These are phyloP conservation scores for Oxyria digyna DNA, from an alignment of 148 eudicot genomes.

Conservation along the genomic window DNA sequence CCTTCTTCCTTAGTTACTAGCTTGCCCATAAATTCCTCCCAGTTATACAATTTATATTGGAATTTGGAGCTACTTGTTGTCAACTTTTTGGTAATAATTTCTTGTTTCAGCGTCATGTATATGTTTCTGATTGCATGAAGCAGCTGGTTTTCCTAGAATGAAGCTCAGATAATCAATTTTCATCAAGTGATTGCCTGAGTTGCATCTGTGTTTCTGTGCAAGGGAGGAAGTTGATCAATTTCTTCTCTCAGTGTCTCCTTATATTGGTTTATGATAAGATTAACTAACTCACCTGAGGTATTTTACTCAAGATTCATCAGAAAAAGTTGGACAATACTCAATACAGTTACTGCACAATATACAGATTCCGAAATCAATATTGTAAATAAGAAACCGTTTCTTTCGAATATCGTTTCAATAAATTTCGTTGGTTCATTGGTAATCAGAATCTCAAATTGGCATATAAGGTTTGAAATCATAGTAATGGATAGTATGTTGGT, in stretches of 20 bases:
- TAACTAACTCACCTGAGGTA: background rate
- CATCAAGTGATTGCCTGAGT: too few relatives aligned
- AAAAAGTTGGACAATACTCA: too few relatives aligned
- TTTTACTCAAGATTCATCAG: too few relatives aligned
- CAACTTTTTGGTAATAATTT: background rate
- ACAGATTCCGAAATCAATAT: too few relatives aligned
- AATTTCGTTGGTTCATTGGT: background rate
- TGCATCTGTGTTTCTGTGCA: background rate
- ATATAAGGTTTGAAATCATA: background rate
- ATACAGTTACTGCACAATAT: too few relatives aligned
- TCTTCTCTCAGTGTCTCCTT: background rate
- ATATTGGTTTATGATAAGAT: background rate
- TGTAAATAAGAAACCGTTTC: too few relatives aligned
- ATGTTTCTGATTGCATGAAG: background rate
- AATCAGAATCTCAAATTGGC: background rate
- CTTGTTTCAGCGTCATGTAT: background rate
- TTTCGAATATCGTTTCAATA: too few relatives aligned
- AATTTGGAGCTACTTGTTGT: background rate
- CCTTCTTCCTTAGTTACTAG: background rate
- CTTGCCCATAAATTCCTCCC: background rate
- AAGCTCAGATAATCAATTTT: background rate
- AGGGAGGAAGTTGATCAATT: background rate
- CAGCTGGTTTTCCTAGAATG: background rate
- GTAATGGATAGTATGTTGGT: background rate
- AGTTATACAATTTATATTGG: background rate